Base-by-base conservation (phyloP, 306 rosid genomes). In the Carpinus fangiana region DNA sequence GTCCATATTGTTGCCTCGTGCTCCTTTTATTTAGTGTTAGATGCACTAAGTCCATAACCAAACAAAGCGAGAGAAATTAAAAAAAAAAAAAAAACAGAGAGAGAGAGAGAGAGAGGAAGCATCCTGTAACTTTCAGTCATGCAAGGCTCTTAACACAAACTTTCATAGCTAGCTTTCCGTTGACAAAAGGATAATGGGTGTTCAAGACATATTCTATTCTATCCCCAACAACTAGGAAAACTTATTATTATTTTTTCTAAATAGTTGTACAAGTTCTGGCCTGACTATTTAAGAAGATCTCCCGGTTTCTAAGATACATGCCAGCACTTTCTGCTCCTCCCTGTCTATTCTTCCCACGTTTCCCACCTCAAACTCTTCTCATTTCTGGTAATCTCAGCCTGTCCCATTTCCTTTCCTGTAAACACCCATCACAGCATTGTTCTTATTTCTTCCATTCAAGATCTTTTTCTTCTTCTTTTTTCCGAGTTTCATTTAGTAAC, bases 251-350 rank as follows among this genome's bases (percentile, higher is more conserved):
- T 76, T 82, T 79, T 87, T 87, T 80, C 68, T 50, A 71, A 86
- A 74, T 64, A 59, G 84, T 86, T 85, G 83, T 48, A 46, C 52
- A 73, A 57, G 77, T 48, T 13, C 51, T 86, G 78, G 74, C 78
- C 55, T 75, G 86, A 84, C 91, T 95, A 94, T 94, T 80, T 92
- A 92, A 95, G 87, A 84, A 81, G 90, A 83, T 85, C 83, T 86
- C 81, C 84, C 71, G 64, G 81, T 76, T 81, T 56, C 85, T 82
- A 78, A 84, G 83, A 87, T 87, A 80, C 88, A 88, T 84, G 93
- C 92, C 92, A 93, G 86, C 92, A 83, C 81, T 91, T 88, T 77
- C 86, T 82, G 78, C 88, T 84, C 80, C 82, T 77, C 78, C 83
- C 74, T 84, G 85, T 79, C 85, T 86, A 76, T 82, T 84, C 83